A percentile compares a stretch with the other conserved stretches of the same genome.
Conservation (phyloP, 2,329 filamentous ascomycete species). For the Capronia americana region DNA sequence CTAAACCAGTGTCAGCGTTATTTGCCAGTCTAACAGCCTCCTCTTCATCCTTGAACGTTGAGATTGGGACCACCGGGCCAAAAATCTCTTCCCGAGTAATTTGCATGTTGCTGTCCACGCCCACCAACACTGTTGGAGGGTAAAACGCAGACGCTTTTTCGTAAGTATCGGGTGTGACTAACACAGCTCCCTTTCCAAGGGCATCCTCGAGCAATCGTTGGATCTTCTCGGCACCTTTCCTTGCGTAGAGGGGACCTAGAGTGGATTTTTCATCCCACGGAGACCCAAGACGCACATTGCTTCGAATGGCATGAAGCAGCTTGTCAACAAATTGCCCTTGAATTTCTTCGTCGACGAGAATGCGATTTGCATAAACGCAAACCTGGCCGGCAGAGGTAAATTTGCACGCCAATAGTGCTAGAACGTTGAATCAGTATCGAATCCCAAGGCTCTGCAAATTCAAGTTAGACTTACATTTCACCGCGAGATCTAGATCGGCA, state of each 20-base stretch:
- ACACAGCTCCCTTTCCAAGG: slow-evolving; percentile 78
- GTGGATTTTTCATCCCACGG: slow-evolving; percentile 76
- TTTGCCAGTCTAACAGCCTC: slow-evolving; percentile 25
- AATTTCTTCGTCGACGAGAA: slow-evolving; percentile 83
- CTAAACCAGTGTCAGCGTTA: slow-evolving; percentile 26
- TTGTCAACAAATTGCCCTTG: slow-evolving; percentile 76
- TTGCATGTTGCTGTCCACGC: slow-evolving; percentile 56
- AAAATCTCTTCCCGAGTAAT: slow-evolving; percentile 55
- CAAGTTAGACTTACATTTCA: slow-evolving; percentile 1
- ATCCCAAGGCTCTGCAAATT: too few relatives aligned
- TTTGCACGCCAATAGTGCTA: slow-evolving; percentile 11
- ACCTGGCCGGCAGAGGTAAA: slow-evolving; percentile 74
- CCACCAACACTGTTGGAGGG: slow-evolving; percentile 64
- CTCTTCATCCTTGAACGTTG: slow-evolving; percentile 57
- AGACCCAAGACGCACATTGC: slow-evolving; percentile 79
- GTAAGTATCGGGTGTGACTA: slow-evolving; percentile 53
- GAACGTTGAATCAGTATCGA: too few relatives aligned
- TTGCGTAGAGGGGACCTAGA: slow-evolving; percentile 83
- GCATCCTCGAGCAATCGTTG: slow-evolving; percentile 80
- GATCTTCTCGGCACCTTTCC: slow-evolving; percentile 74
- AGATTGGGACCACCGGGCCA: slow-evolving; percentile 60
- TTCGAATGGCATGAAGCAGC: slow-evolving; percentile 54
- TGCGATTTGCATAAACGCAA: slow-evolving; percentile 86
- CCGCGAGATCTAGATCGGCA: slow-evolving; percentile 58
- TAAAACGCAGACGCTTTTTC: slow-evolving; percentile 76